Base-by-base conservation (phyloP, 768 basidiomycete genomes). In the Mycena metata region DNA sequence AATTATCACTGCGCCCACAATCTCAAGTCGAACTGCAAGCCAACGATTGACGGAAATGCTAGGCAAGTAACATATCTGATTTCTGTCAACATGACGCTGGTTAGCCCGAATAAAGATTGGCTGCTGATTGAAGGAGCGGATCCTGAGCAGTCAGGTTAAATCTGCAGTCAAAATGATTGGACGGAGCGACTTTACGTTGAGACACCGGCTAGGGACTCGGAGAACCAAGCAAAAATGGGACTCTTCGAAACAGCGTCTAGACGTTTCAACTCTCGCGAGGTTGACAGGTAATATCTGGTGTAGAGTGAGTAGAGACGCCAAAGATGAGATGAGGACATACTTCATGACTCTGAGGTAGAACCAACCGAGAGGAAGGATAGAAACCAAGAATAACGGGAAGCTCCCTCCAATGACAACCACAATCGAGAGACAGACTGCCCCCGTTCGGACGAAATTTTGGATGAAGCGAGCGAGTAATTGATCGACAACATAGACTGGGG, bases 191-290 rank as follows among this genome's bases (percentile, higher is more conserved):
- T 42, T 19, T 50, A 70, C 69, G 94, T 96, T 0, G 93, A 89
- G 42, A 95, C 78, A 8, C 95, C 95, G 4, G 87, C 85, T 42
- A 90, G 80, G 3, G 88, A 91, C 76, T 94, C 94, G 2, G 91
- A 91, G 76, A 94, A 94, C 90, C 91, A 93, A 0, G 91, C 91
- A 77, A 97, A 96, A 66, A 99, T 95, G 1, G 96, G 96, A 0
- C 94, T 95, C 43, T 93, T 90, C 7, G 94, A 94, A 26, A 95
- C 91, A 0, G 95, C 92, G 71, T 96, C 95, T 16, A 96, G 84
- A 16, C 95, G 92, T 77, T 96, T 95, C 26, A 96, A 85, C 76
- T 96, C 95, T 26, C 95, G 90, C 1, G 92, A 94, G 0, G 94
- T 95, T 4, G 93, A 84, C 10, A 96, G 87, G 76, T 96, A 96